Conservation (phyloP, 1,284 basidiomycete genomes). For the Cryptococcus jaspeensis region DNA sequence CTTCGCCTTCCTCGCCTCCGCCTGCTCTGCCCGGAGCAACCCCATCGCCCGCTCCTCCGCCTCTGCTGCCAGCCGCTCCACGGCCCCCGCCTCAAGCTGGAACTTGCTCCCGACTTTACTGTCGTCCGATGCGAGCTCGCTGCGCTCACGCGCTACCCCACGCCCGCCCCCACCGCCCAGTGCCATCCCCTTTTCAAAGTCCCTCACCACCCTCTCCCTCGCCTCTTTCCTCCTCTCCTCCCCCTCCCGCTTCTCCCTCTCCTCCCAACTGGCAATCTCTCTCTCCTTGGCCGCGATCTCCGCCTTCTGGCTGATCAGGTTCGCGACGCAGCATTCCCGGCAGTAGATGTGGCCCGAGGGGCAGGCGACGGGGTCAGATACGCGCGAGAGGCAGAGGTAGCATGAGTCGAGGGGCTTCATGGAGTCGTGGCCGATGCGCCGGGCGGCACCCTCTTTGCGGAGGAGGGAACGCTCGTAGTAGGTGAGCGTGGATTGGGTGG, state of each 20-base stretch:
- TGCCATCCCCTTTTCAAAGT: constrained; percentile 77
- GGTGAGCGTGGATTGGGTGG: constrained; percentile 47
- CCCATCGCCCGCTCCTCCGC: constrained; percentile 80
- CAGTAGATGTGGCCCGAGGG: constrained; percentile 79
- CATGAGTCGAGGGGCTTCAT: constrained; percentile 87
- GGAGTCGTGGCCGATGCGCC: constrained; percentile 83
- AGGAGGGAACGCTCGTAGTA: constrained; percentile 49
- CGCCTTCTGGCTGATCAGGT: constrained; percentile 66
- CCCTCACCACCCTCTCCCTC: constrained; percentile 73
- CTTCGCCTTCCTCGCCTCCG: constrained; percentile 74
- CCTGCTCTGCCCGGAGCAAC: constrained; percentile 77
- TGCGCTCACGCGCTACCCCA: constrained; percentile 12
- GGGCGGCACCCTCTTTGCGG: constrained; percentile 45
- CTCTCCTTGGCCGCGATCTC: constrained; percentile 82
- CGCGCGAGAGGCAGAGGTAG: constrained; percentile 74
- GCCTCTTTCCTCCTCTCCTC: constrained; percentile 66
- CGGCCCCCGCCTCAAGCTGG: constrained; percentile 66
- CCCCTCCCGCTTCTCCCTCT: constrained; percentile 72
- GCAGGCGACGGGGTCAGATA: constrained; percentile 76
- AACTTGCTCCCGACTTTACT: constrained; percentile 60
- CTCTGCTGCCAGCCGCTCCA: constrained; percentile 68
- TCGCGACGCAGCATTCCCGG: constrained; percentile 68
- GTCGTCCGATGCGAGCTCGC: constrained; percentile 65
- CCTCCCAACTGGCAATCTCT: constrained; percentile 67
- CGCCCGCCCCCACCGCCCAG: constrained; percentile 46